phyloP scores from a whole-genome alignment of 2,329 filamentous ascomycete genomes.

The Ceratocystis ficicola region DNA sequence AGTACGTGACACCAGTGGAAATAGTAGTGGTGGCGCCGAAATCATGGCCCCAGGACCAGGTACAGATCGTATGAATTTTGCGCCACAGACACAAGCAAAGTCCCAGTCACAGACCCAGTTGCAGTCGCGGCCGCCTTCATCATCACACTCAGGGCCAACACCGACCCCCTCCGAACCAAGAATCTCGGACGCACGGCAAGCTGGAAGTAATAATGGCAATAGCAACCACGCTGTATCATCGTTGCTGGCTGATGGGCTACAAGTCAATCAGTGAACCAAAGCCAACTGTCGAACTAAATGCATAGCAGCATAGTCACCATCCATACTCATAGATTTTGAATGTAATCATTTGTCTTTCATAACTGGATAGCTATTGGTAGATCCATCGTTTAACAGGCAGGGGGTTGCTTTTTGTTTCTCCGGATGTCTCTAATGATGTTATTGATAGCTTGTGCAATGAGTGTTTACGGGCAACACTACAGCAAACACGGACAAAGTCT shows the following conservation, averaged over 20 bases:
- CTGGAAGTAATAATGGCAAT: conserved; percentile 16
- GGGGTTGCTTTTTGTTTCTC: not conserved
- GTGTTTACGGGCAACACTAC: not conserved
- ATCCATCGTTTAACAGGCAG: not conserved
- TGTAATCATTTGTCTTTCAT: not conserved
- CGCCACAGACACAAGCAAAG: conserved; percentile 6
- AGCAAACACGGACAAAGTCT: not conserved
- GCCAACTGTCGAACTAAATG: not conserved
- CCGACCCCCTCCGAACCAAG: not conserved
- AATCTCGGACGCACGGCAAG: conserved; percentile 15
- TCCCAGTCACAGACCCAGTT: not conserved
- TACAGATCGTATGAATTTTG: conserved; percentile 10
- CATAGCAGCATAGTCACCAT: not conserved
- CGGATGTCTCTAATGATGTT: not conserved
- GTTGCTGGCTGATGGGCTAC: conserved; percentile 31
- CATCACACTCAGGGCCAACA: conserved; percentile 5
- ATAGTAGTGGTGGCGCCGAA: not conserved
- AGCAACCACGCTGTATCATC: conserved; percentile 35
- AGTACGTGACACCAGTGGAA: not conserved
- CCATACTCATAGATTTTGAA: not conserved
- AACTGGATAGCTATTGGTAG: not conserved
- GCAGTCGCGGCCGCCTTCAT: not conserved
- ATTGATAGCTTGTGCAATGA: not conserved
- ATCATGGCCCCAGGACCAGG: conserved; percentile 3
- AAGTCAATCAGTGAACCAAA: conserved; percentile 26